Base-by-base conservation (phyloP, 768 basidiomycete genomes). In the Pisolithus albus region DNA sequence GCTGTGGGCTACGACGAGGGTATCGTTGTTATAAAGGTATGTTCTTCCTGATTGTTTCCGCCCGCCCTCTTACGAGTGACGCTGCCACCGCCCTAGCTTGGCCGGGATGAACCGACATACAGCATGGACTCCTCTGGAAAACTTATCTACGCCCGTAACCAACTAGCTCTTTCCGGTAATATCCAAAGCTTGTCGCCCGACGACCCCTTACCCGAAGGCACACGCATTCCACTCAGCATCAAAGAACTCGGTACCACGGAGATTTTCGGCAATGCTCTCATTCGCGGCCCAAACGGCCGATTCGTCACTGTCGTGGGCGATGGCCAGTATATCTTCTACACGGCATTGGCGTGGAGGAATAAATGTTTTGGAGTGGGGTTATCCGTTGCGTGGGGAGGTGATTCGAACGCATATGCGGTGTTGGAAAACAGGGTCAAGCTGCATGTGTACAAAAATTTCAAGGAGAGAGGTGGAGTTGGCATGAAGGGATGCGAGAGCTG, bases 281-380 rank as follows among this genome's bases (percentile, higher is more conserved):
- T 88, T 40, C 96, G 98, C 68, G 91, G 88, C 15, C 95, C 96
- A 3, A 99, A 99, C 58, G 95, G 96, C 8, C 86, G 94, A 11
- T 98, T 97, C 66, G 92, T 98, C 42, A 96, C 96, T 3, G 96
- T 96, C 37, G 92, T 96, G 51, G 88, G 88, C 2, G 95, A 99
- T 62, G 95, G 95, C 50, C 96, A 98, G 68, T 97, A 98, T 70
- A 97, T 98, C 70, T 92, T 92, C 57, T 99, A 98, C 68, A 98
- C 94, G 2, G 89, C 95, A 0, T 84, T 98, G 30, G 95, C 96
- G 3, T 98, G 96, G 94, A 76, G 96, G 54, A 99, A 98, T 80
- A 99, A 99, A 71, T 82, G 90, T 1, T 98, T 98, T 64, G 96
- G 96, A 6, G 81, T 81, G 36, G 94, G 93, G 2, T 80, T 84